Evolutionary conservation across 169 alveolate genomes (phyloP).

Genomic region (Neospora caninum): DNA sequence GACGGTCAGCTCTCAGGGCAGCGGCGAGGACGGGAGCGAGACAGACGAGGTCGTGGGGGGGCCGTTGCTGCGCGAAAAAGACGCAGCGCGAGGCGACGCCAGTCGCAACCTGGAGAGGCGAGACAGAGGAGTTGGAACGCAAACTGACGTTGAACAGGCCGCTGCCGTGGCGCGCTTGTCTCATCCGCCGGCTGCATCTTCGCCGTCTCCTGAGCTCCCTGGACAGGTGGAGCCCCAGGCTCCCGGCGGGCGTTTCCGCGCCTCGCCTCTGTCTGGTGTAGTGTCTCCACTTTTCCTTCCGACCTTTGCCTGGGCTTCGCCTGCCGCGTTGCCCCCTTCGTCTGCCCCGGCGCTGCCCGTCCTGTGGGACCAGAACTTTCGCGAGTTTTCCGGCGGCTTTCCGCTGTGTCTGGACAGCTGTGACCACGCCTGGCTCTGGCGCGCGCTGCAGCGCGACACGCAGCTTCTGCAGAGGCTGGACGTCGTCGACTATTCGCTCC

Average conservation of each 20-base stretch:
- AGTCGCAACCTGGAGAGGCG: too few species aligned
- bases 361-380: slow-evolving; percentile 71
- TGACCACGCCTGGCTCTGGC: not conserved
- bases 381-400: slow-evolving; percentile 61
- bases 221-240: too few species aligned
- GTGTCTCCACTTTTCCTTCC: not conserved
- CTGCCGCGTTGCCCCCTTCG: not conserved
- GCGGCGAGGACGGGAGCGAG: too few species aligned
- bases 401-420: slow-evolving; percentile 30
- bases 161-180: too few species aligned
- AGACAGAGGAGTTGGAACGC: too few species aligned
- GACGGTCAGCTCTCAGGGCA: too few species aligned
- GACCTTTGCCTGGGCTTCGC: not conserved
- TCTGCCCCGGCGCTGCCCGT: slow-evolving; percentile 40
- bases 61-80: too few species aligned
- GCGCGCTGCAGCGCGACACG: slow-evolving; percentile 45
- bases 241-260: not conserved
- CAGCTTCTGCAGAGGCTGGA: slow-evolving; percentile 51
- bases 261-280: not conserved
- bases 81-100: too few species aligned
- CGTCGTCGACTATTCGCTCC: slow-evolving; percentile 69
- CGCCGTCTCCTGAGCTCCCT: too few species aligned
- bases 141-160: too few species aligned
- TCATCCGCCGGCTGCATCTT: too few species aligned
- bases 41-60: too few species aligned